These are phyloP conservation scores for Saturnispora saitoi DNA, from an alignment of 805 yeast genomes.

Conservation along the genomic window DNA sequence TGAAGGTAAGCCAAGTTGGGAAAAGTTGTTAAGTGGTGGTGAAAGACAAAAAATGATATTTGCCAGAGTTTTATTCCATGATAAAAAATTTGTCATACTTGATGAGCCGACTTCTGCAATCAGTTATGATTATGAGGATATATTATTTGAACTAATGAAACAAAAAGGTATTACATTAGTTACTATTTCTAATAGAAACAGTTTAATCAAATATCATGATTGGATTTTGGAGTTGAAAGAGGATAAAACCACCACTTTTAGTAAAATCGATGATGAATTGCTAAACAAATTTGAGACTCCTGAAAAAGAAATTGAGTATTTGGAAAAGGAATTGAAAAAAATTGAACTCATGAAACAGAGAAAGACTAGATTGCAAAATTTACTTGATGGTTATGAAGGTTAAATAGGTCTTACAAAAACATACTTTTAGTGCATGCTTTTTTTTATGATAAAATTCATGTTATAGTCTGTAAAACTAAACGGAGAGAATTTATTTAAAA, in stretches of 20 bases:
- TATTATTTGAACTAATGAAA: slow-evolving; percentile 67
- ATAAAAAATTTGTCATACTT: slow-evolving; percentile 71
- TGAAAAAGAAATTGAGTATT: slow-evolving; percentile 65
- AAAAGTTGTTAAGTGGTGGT: slow-evolving; percentile 91
- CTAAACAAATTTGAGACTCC: slow-evolving; percentile 44
- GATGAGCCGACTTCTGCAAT: slow-evolving; percentile 96
- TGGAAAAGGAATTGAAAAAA: slow-evolving; percentile 50
- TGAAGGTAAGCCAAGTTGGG: slow-evolving; percentile 45
- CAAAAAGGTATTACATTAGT: slow-evolving; percentile 64
- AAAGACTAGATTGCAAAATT: slow-evolving; percentile 45
- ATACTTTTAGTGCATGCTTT: neutral
- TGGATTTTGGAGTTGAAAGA: slow-evolving; percentile 60
- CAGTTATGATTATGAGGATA: slow-evolving; percentile 81
- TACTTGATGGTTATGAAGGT: slow-evolving; percentile 36
- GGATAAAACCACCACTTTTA: slow-evolving; percentile 44
- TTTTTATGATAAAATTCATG: neutral
- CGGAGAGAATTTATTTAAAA: neutral
- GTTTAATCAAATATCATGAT: slow-evolving; percentile 78
- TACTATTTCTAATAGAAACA: slow-evolving; percentile 77
- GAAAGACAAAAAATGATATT: slow-evolving; percentile 86
- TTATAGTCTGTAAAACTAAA: neutral
- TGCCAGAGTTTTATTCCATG: slow-evolving; percentile 75
- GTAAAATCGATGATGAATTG: slow-evolving; percentile 23
- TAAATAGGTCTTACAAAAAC: neutral
- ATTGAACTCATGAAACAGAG: slow-evolving; percentile 54